Conservation (phyloP, 2,329 filamentous ascomycete species). For the Pestalotiopsis fici region DNA sequence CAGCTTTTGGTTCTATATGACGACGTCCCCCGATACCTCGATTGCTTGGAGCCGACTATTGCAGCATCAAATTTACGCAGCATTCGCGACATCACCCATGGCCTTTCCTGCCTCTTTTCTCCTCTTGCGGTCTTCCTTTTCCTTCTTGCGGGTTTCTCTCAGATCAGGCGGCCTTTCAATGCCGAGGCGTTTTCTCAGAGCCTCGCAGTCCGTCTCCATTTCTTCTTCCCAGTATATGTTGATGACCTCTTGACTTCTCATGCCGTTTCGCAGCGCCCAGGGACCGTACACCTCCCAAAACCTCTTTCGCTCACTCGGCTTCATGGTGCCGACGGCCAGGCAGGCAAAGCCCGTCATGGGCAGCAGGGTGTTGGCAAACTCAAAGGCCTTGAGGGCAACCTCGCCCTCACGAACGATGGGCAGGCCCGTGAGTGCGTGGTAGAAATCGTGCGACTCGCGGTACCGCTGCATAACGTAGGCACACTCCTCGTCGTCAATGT, state of each 20-base stretch:
- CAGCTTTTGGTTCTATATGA: neutral
- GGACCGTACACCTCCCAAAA: slow-evolving; percentile 80
- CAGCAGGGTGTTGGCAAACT: slow-evolving; percentile 90
- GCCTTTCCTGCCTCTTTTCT: slow-evolving; percentile 49
- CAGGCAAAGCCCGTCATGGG: slow-evolving; percentile 93
- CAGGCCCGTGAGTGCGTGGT: slow-evolving; percentile 89
- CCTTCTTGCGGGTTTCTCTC: slow-evolving; percentile 71
- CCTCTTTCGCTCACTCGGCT: slow-evolving; percentile 73
- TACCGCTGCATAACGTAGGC: slow-evolving; percentile 99
- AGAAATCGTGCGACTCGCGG: slow-evolving; percentile 96
- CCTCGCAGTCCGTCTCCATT: slow-evolving; percentile 79
- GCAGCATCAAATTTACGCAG: neutral
- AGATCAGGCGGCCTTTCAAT: slow-evolving; percentile 90
- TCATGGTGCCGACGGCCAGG: slow-evolving; percentile 83
- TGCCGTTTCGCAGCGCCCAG: slow-evolving; percentile 86
- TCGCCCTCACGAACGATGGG: slow-evolving; percentile 94
- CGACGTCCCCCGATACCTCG: neutral
- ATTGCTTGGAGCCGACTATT: no score
- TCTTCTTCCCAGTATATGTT: slow-evolving; percentile 99
- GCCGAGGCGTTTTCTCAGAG: slow-evolving; percentile 71
- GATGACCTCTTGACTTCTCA: slow-evolving; percentile 76
- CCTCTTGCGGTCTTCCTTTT: slow-evolving; percentile 68
- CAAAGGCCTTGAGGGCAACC: slow-evolving; percentile 95
- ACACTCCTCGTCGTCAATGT: slow-evolving; percentile 93
- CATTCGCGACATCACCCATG: neutral